Evolutionary conservation across 2,329 filamentous ascomycete genomes (phyloP).

Genomic region (Fusarium sp.): DNA sequence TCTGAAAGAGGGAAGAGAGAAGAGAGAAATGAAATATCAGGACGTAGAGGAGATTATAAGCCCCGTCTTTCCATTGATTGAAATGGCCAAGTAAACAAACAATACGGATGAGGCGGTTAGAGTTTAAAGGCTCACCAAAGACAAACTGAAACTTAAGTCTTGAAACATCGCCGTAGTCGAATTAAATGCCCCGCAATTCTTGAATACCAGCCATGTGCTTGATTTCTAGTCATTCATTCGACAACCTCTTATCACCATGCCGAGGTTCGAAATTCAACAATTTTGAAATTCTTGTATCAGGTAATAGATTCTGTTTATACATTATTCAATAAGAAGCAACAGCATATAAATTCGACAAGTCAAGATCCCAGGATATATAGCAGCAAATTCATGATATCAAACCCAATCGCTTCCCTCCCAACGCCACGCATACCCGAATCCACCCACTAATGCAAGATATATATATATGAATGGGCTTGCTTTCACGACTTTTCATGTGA

Average conservation of each 20-base stretch:
- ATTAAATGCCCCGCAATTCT: neutral
- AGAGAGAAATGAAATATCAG: neutral
- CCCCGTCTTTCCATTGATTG: neutral
- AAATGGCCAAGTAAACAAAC: neutral
- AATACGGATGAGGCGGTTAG: slow-evolving; percentile 2
- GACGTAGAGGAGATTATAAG: neutral
- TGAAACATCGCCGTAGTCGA: neutral
- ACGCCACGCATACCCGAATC: slow-evolving; percentile 35
- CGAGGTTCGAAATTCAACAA: neutral
- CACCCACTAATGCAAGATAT: slow-evolving; percentile 2
- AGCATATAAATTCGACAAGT: neutral
- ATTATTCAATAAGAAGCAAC: neutral
- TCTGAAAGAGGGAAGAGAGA: neutral
- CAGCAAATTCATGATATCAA: slow-evolving; percentile 3
- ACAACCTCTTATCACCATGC: neutral
- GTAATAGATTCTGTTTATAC: neutral
- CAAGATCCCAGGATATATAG: neutral
- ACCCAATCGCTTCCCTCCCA: slow-evolving; percentile 27
- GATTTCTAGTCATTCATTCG: neutral
- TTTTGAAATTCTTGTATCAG: neutral
- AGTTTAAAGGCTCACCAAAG: slow-evolving; percentile 20
- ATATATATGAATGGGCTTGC: neutral
- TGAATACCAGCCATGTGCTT: neutral
- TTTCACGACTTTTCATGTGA: slow-evolving; percentile 35
- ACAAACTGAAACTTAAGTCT: slow-evolving; percentile 6